Conservation (phyloP, 331 rosid species). For the Malus hybrid region DNA sequence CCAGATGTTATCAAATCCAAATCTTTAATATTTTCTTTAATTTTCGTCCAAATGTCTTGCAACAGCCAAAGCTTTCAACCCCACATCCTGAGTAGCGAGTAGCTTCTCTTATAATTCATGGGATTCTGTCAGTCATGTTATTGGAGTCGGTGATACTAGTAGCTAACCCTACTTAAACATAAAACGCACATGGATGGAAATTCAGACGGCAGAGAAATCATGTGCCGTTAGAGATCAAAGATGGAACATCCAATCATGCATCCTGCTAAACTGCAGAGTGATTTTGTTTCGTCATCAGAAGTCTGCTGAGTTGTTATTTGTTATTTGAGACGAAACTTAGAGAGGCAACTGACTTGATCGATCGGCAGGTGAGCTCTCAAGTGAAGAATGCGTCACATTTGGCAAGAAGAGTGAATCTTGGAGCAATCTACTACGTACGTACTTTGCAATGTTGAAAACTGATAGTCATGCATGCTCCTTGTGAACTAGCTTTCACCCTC, state of each 20-base stretch:
- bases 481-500: not conserved
- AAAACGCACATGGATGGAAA: not conserved
- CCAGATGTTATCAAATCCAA: too few relatives aligned
- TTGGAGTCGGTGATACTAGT: too few relatives aligned
- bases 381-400: too few relatives aligned
- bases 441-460: not conserved
- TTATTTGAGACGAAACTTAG: not conserved
- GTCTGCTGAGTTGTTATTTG: not conserved
- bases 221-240: not conserved
- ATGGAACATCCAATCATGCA: not conserved
- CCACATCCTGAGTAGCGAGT: not conserved
- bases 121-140: too few relatives aligned
- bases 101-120: too few relatives aligned
- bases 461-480: not conserved
- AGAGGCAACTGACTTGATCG: not conserved
- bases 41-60: not conserved
- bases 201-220: not conserved
- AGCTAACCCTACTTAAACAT: too few relatives aligned
- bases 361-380: not conserved
- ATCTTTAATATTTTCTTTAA: too few relatives aligned
- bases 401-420: too few relatives aligned
- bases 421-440: not conserved
- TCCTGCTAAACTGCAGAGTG: not conserved
- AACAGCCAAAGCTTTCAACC: not conserved
- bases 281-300: not conserved